Evolutionary conservation across 371 early-diverging fungal genomes (phyloP).

Genomic region (Mortierella sp.): DNA sequence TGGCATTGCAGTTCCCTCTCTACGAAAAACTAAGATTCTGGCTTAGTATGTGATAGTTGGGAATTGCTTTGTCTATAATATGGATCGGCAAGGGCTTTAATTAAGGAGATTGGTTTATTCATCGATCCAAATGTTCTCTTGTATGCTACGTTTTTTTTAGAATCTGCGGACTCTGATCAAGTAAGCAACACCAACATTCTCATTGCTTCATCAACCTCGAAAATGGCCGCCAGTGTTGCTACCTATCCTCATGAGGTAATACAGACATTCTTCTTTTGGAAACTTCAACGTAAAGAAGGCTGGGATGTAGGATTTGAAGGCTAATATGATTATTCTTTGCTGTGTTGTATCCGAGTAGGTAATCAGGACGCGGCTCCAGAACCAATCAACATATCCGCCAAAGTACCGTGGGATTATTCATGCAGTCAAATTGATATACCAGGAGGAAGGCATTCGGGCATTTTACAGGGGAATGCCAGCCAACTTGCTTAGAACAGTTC

Average conservation of each 20-base stretch:
- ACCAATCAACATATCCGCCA: slow-evolving; percentile 78
- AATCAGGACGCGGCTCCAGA: slow-evolving; percentile 91
- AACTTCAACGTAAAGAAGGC: too few species aligned
- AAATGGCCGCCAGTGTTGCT: slow-evolving; percentile 87
- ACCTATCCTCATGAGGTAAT: slow-evolving; percentile 93
- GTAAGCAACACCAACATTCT: slow-evolving; percentile 73
- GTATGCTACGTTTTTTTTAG: slow-evolving; percentile 15
- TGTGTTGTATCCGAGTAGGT: slow-evolving; percentile 58
- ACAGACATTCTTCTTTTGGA: background rate
- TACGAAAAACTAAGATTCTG: slow-evolving; percentile 90
- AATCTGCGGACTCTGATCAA: slow-evolving; percentile 45
- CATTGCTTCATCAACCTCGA: slow-evolving; percentile 85
- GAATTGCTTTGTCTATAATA: background rate
- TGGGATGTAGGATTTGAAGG: background rate
- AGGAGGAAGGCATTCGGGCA: slow-evolving; percentile 84
- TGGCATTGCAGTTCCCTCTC: slow-evolving; percentile 94
- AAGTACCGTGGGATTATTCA: slow-evolving; percentile 86
- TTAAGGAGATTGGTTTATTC: background rate
- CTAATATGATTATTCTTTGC: background rate
- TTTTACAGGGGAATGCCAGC: slow-evolving; percentile 93
- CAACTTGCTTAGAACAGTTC: slow-evolving; percentile 91
- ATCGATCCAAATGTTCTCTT: background rate
- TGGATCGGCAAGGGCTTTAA: background rate
- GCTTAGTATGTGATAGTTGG: slow-evolving; percentile 62
- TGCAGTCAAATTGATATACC: slow-evolving; percentile 75